phyloP scores from a whole-genome alignment of 192 early-diverging fungal genomes.

The Phycomyces nitens region DNA sequence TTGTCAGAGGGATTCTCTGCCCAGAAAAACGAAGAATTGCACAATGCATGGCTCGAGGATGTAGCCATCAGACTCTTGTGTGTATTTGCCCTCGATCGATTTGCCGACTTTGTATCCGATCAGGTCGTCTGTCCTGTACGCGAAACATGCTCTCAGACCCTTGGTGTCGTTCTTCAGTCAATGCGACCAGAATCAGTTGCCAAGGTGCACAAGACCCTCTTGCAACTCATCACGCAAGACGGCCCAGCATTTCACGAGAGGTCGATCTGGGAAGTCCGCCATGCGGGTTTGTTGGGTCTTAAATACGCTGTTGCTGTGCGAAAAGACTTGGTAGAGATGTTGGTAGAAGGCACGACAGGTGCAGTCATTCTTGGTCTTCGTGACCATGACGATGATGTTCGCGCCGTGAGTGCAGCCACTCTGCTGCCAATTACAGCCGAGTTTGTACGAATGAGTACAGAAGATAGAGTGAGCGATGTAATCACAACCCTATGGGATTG shows the following conservation, averaged over 20 bases:
- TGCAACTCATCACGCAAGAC: conserved; percentile 64
- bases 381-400: conserved; percentile 92
- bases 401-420: conserved; percentile 86
- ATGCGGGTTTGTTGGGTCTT: conserved; percentile 88
- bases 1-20: background rate
- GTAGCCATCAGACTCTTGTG: conserved; percentile 85
- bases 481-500: conserved; percentile 84
- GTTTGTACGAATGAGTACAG: conserved; percentile 62
- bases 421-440: conserved; percentile 82
- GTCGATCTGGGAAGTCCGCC: conserved; percentile 86
- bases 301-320: conserved; percentile 94
- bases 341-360: conserved; percentile 68
- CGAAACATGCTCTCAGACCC: conserved; percentile 86
- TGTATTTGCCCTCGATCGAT: conserved; percentile 92
- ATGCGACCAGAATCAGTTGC: conserved; percentile 53
- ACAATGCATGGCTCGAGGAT: conserved; percentile 85
- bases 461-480: conserved; percentile 67
- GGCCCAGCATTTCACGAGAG: conserved; percentile 36
- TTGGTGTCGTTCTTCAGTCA: conserved; percentile 70
- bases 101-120: conserved; percentile 95
- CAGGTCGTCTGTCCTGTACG: conserved; percentile 93
- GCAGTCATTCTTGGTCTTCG: conserved; percentile 85
- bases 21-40: conserved; percentile 54
- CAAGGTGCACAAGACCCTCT: conserved; percentile 63
- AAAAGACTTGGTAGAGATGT: conserved; percentile 73